Evolutionary conservation across 2,329 filamentous ascomycete species (phyloP), one percentile per base, ranked within the genome.

Genomic region (Nemania abortiva): DNA sequence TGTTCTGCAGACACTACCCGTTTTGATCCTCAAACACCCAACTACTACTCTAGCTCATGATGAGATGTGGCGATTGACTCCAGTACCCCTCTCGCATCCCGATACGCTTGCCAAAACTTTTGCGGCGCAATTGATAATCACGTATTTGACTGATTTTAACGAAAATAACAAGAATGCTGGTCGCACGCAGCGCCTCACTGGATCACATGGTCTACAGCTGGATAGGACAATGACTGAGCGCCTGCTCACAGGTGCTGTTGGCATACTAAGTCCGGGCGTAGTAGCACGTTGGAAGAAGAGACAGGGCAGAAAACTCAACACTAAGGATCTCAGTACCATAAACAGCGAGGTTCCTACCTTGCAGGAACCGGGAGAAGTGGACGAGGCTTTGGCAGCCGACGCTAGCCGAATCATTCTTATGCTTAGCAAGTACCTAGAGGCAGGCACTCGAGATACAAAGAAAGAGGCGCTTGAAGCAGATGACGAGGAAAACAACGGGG

Each of bases 341-440:
- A 68, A 72, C 10, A 54, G 54, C 5, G 65, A 72, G 11, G 27
- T 29, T 2, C 45, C 53, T 24, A 45, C 57, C 15, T 56, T 18
- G 18, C 62, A 68, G 15, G 65, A 59, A 29, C n/a, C n/a, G 13
- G 58, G 45, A 6, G 73, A 77, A 20, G 79, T 95, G 7, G 90
- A 91, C 18, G 91, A 96, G 75, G 86, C 89, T 10, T 84, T 98
- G n/a, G 92, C 92, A 1, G 86, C 89, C 50, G 93, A 97, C 77
- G 90, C 90, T 13, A 89, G 93, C 3, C 92, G 94, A 72, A 94
- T 97, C 71, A 84, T 97, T 42, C 86, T 95, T 45, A 97, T 97
- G 84, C 84, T 99, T 0, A 93, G 90, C 50, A 89, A 83, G 24
- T 85, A 85, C 66, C 80, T 89, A 86, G 69, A 90, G 83, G 76